These are phyloP conservation scores for Mortierella alpina DNA, from an alignment of 192 early-diverging fungal genomes.

Conservation along the genomic window DNA sequence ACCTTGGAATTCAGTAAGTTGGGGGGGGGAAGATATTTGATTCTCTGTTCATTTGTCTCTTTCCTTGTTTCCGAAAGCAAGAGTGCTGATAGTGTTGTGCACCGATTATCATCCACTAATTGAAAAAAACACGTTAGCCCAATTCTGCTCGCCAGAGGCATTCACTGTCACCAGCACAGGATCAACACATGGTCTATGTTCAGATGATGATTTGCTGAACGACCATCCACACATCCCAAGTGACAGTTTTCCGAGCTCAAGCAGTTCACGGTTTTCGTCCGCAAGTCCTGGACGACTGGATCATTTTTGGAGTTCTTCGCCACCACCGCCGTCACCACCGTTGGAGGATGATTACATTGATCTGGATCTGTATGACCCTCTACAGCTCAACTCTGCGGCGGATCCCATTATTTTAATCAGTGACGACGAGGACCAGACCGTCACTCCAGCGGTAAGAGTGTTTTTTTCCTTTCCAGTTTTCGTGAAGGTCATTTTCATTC, in stretches of 20 bases:
- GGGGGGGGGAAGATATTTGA: background rate
- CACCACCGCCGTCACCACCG: background rate
- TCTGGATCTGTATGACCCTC: background rate
- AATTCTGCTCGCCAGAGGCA: slow-evolving; percentile 22
- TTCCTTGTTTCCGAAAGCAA: background rate
- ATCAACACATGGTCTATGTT: background rate
- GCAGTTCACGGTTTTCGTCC: slow-evolving; percentile 23
- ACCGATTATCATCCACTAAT: background rate
- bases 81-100: no score
- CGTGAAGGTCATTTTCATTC: no score
- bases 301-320: background rate
- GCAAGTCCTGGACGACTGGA: slow-evolving; percentile 13
- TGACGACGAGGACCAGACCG: slow-evolving; percentile 15
- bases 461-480: background rate
- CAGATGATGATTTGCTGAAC: slow-evolving; percentile 7
- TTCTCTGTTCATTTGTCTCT: background rate
- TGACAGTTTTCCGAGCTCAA: slow-evolving; percentile 14
- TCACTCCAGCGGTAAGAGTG: slow-evolving; percentile 8
- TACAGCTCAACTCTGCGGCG: background rate
- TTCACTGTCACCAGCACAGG: background rate
- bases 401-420: slow-evolving; percentile 19
- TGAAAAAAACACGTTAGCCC: slow-evolving; percentile 4
- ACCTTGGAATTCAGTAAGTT: slow-evolving; percentile 33
- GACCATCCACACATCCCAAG: slow-evolving; percentile 12
- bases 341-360: slow-evolving; percentile 6